Evolutionary conservation across 1,139 yeast species (phyloP).

Genomic region (Taphrina confusa): DNA sequence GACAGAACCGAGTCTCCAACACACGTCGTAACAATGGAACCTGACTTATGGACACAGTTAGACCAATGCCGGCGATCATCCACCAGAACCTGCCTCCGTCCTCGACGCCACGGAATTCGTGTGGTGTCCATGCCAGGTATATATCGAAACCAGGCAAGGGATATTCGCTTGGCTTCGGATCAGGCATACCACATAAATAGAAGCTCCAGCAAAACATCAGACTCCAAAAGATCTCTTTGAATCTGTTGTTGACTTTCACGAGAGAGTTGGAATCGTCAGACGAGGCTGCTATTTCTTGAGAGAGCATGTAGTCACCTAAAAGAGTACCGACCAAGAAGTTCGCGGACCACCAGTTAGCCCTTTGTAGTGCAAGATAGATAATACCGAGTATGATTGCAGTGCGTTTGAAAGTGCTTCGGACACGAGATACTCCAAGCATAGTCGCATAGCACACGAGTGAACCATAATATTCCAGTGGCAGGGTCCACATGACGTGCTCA

Average conservation of each 20-base stretch:
- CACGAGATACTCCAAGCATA: conserved; percentile 8
- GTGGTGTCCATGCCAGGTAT: neutral
- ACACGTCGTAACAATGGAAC: neutral
- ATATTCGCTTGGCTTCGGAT: conserved; percentile 14
- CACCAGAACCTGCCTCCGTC: conserved; percentile 33
- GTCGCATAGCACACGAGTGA: conserved; percentile 17
- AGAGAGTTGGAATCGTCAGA: neutral
- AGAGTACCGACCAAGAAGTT: conserved; percentile 26
- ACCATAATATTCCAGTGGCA: conserved; percentile 27
- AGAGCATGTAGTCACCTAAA: conserved; percentile 15
- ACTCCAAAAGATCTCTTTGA: neutral
- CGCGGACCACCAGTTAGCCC: conserved; percentile 27
- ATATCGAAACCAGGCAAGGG: conserved; percentile 10
- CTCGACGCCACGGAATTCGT: conserved; percentile 6
- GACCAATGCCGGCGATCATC: conserved; percentile 18
- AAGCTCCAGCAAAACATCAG: conserved; percentile 19
- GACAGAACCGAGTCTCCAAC: conserved; percentile 9
- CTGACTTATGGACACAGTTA: conserved; percentile 20
- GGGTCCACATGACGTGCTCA: conserved; percentile 31
- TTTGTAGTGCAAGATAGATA: neutral
- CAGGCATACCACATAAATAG: conserved; percentile 28
- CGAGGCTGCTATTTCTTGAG: neutral
- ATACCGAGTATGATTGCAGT: conserved; percentile 3
- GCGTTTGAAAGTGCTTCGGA: conserved; percentile 9
- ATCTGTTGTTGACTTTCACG: neutral